Evolutionary conservation across 2,329 filamentous ascomycete species (phyloP).

Genomic region (Claviceps spartinae): DNA sequence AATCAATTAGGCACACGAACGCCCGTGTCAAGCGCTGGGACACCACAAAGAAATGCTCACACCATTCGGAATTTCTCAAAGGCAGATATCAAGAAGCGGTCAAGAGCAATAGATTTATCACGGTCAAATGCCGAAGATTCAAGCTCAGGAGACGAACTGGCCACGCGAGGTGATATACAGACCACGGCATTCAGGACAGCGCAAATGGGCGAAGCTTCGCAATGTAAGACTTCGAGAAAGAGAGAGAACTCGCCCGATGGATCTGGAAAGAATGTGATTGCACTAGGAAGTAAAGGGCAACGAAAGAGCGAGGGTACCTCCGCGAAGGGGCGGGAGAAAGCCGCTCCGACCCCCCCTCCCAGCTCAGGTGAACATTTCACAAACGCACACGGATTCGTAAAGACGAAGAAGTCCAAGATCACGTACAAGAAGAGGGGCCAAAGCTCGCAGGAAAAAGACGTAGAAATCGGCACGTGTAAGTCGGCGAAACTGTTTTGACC

Average conservation of each 20-base stretch:
- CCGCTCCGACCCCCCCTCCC: background rate
- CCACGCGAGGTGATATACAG: conserved; percentile 18
- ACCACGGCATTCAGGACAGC: conserved; percentile 17
- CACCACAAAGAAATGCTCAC: background rate
- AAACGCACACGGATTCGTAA: conserved; percentile 14
- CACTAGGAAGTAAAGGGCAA: conserved; percentile 4
- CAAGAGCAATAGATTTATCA: background rate
- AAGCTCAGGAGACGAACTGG: conserved; percentile 12
- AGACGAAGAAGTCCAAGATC: conserved; percentile 6
- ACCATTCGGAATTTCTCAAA: background rate
- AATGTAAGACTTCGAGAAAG: conserved; percentile 2
- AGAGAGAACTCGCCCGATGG: conserved; percentile 2
- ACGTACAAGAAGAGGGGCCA: conserved; percentile 14
- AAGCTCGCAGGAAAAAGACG: conserved; percentile 12
- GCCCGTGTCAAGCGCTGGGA: background rate
- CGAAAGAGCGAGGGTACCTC: background rate
- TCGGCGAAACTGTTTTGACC: background rate
- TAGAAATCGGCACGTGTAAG: conserved; percentile 3
- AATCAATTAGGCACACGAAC: conserved; percentile 1
- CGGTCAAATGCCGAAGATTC: conserved; percentile 10
- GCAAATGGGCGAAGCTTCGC: background rate
- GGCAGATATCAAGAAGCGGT: background rate
- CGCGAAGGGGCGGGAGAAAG: background rate
- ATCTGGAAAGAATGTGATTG: background rate
- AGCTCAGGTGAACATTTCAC: conserved; percentile 12